These are phyloP conservation scores for Hemerocallis citrina DNA, from an alignment of 106 monocot genomes.

Conservation along the genomic window DNA sequence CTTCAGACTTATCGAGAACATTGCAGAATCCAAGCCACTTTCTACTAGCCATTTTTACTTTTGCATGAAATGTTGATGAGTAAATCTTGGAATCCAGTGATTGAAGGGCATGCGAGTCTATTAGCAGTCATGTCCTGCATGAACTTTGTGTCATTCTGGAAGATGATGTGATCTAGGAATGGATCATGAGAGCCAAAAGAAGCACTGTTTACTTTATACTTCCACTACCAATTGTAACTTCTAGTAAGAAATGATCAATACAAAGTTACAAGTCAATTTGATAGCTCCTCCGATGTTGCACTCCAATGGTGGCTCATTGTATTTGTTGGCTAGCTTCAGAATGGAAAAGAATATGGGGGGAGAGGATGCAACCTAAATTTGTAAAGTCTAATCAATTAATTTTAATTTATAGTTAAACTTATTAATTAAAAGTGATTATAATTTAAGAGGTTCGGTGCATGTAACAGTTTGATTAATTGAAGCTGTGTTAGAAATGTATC, in stretches of 20 bases:
- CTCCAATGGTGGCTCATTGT: constrained; percentile 3
- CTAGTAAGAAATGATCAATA: neutral
- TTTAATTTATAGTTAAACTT: neutral
- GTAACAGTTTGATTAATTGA: no score
- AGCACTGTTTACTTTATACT: neutral
- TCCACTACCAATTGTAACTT: neutral
- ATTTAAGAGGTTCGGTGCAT: no score
- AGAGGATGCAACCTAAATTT: neutral
- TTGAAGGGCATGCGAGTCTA: neutral
- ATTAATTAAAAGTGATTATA: neutral
- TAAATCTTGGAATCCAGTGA: neutral
- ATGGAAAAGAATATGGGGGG: neutral
- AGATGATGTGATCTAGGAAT: neutral
- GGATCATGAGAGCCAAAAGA: neutral
- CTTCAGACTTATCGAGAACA: no score
- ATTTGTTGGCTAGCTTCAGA: constrained; percentile 5
- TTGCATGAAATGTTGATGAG: no score
- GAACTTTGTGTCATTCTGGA: neutral
- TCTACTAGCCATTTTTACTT: no score
- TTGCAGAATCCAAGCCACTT: no score
- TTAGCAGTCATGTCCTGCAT: constrained; percentile 5
- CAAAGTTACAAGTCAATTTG: neutral
- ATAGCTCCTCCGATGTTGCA: neutral
- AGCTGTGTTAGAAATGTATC: no score
- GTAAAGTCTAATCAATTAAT: constrained; percentile 4